Percentiles rank a stretch among this genome's conserved stretches.
These are phyloP conservation scores for Penicillium arizonense DNA, from an alignment of 495 filamentous ascomycete genomes.

Conservation along the genomic window DNA sequence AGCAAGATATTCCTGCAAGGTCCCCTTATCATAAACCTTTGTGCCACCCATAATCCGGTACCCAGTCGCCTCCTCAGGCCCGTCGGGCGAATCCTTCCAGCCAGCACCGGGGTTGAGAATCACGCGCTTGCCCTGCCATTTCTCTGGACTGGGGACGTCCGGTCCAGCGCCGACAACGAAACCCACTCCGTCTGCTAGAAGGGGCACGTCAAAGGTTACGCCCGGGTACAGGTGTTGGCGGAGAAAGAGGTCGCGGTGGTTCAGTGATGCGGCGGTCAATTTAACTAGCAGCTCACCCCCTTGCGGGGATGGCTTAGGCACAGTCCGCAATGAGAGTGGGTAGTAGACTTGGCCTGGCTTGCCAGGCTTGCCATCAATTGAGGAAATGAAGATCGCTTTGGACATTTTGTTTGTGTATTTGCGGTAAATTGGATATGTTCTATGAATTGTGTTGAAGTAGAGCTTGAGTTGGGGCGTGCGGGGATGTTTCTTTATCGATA, in stretches of 20 bases:
- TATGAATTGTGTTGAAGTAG: not conserved
- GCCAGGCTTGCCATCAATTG: slow-evolving; percentile 60
- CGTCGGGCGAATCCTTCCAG: slow-evolving; percentile 67
- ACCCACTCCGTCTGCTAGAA: slow-evolving; percentile 79
- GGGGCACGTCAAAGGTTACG: slow-evolving; percentile 69
- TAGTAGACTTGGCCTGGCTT: slow-evolving; percentile 84
- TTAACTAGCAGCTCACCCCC: slow-evolving; percentile 65
- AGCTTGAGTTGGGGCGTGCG: slow-evolving; percentile 8
- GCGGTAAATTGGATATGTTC: not conserved
- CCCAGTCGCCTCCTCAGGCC: slow-evolving; percentile 62
- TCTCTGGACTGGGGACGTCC: slow-evolving; percentile 36
- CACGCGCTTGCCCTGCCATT: slow-evolving; percentile 66
- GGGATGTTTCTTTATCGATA: slow-evolving; percentile 26
- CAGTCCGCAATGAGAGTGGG: slow-evolving; percentile 59
- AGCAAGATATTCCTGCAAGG: slow-evolving; percentile 67
- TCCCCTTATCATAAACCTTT: slow-evolving; percentile 59
- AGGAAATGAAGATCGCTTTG: slow-evolving; percentile 46
- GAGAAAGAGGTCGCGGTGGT: slow-evolving; percentile 91
- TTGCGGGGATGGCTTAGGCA: slow-evolving; percentile 60
- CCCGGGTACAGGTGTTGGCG: slow-evolving; percentile 88
- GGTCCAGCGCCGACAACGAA: slow-evolving; percentile 63
- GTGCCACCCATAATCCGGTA: slow-evolving; percentile 76
- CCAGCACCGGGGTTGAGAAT: slow-evolving; percentile 71
- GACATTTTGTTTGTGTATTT: slow-evolving; percentile 44
- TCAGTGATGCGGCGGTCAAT: slow-evolving; percentile 74